A percentile compares a stretch with the other conserved stretches of the same genome.
phyloP scores from a whole-genome alignment of 1,139 yeast species.

The Scheffersomyces segobiensis region DNA sequence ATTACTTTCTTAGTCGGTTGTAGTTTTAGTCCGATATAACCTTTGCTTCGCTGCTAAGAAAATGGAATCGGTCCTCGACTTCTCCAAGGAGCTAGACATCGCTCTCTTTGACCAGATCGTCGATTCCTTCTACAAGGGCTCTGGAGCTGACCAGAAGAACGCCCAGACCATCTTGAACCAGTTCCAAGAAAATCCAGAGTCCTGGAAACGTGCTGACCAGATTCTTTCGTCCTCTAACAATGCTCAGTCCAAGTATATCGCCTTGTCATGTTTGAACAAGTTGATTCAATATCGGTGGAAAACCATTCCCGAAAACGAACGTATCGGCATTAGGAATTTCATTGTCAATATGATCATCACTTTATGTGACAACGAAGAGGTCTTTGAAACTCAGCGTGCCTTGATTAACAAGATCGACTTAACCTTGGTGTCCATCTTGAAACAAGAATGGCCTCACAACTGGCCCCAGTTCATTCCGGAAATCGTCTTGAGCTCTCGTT shows the following conservation, averaged over 20 bases:
- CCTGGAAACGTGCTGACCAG: conserved; percentile 94
- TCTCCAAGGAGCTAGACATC: conserved; percentile 81
- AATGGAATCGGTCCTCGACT: conserved; percentile 90
- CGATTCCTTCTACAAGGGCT: conserved; percentile 80
- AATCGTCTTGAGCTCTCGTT: conserved; percentile 78
- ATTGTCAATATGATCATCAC: conserved; percentile 91
- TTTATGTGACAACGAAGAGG: conserved; percentile 82
- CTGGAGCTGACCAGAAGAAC: conserved; percentile 75
- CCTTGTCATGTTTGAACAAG: conserved; percentile 84
- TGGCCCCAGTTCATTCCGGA: conserved; percentile 99
- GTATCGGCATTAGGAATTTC: conserved; percentile 87
- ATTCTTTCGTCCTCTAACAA: conserved; percentile 77
- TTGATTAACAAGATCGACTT: conserved; percentile 90
- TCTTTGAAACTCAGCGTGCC: conserved; percentile 74
- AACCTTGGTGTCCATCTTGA: conserved; percentile 88
- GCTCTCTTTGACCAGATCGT: conserved; percentile 80
- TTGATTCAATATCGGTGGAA: conserved; percentile 93
- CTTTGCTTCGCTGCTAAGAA: neutral
- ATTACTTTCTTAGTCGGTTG: neutral
- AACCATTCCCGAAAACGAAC: conserved; percentile 80
- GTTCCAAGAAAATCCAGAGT: conserved; percentile 92
- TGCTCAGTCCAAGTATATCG: conserved; percentile 89
- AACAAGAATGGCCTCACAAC: conserved; percentile 98
- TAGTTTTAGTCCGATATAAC: neutral
- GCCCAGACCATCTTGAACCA: conserved; percentile 85